Percentiles rank a stretch among this genome's conserved stretches.
Conservation (phyloP, 768 basidiomycete genomes). For the Phlebiopsis flavidoalba region DNA sequence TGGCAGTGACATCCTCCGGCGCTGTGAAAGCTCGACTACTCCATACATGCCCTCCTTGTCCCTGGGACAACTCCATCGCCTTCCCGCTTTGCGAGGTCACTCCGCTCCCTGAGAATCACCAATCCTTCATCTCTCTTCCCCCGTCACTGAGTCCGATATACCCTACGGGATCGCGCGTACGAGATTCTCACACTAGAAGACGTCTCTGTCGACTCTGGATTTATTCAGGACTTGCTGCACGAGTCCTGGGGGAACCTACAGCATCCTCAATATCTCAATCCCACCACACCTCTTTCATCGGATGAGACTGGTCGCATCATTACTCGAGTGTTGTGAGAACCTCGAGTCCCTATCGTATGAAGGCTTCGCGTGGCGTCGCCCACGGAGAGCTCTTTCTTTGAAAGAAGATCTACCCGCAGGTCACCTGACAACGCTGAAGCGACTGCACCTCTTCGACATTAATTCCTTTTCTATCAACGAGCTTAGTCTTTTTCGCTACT, state of each 20-base stretch:
- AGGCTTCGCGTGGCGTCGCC: constrained; percentile 23
- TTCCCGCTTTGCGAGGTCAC: constrained; percentile 36
- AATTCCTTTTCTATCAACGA: constrained; percentile 34
- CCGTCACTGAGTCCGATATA: constrained; percentile 32
- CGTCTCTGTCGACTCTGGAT: constrained; percentile 37
- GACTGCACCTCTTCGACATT: constrained; percentile 38
- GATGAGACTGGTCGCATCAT: constrained; percentile 36
- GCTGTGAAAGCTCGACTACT: constrained; percentile 14
- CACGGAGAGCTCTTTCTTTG: constrained; percentile 30
- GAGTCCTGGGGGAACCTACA: constrained; percentile 29
- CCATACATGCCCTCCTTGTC: constrained; percentile 35
- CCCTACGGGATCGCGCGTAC: constrained; percentile 31
- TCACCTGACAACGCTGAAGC: constrained; percentile 29
- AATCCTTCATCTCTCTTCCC: constrained; percentile 41
- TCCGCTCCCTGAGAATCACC: constrained; percentile 38
- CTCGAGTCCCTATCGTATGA: constrained; percentile 42
- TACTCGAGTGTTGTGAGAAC: constrained; percentile 34
- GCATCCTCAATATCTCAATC: constrained; percentile 33
- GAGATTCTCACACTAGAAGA: constrained; percentile 39
- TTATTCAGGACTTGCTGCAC: constrained; percentile 34
- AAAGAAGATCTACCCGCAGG: constrained; percentile 20
- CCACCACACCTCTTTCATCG: constrained; percentile 28
- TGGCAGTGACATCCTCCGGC: constrained; percentile 31
- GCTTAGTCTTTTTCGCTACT: constrained; percentile 32
- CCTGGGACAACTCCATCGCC: constrained; percentile 49